phyloP scores from a whole-genome alignment of 75 land plant genomes.

The Picea sitchensis region DNA sequence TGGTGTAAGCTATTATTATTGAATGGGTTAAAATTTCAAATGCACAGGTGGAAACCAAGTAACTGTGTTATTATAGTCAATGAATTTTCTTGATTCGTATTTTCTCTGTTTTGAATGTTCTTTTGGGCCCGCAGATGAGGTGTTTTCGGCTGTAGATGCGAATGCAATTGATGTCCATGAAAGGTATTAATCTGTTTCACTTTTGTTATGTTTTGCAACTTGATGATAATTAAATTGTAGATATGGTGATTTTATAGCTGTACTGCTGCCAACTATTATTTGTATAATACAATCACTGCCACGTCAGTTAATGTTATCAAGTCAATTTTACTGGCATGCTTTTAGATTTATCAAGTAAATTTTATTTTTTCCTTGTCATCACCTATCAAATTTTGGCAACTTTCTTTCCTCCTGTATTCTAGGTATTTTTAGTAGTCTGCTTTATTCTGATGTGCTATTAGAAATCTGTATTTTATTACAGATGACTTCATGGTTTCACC shows the following conservation, averaged over 20 bases:
- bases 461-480: not conserved
- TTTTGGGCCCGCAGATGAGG: slow-evolving; percentile 55
- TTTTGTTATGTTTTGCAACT: not conserved
- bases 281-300: not conserved
- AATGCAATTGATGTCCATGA: slow-evolving; percentile 70
- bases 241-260: not conserved
- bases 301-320: too few species aligned
- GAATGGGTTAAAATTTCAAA: too few species aligned
- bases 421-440: too few species aligned
- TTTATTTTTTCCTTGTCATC: too few species aligned
- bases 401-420: not conserved
- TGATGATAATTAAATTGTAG: not conserved
- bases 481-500: not conserved
- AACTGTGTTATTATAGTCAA: not conserved
- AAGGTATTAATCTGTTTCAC: slow-evolving; percentile 47
- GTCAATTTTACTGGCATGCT: too few species aligned
- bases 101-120: not conserved
- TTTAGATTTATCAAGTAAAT: too few species aligned
- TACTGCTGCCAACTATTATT: not conserved
- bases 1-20: too few species aligned
- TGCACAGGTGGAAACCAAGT: not conserved
- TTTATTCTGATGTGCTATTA: not conserved
- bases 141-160: slow-evolving; percentile 61
- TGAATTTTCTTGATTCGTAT: not conserved
- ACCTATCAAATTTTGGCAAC: too few species aligned